Evolutionary conservation across 345 rosid genomes (phyloP), one percentile per base, ranked within the genome.

Genomic region (Sapria himalayana): DNA sequence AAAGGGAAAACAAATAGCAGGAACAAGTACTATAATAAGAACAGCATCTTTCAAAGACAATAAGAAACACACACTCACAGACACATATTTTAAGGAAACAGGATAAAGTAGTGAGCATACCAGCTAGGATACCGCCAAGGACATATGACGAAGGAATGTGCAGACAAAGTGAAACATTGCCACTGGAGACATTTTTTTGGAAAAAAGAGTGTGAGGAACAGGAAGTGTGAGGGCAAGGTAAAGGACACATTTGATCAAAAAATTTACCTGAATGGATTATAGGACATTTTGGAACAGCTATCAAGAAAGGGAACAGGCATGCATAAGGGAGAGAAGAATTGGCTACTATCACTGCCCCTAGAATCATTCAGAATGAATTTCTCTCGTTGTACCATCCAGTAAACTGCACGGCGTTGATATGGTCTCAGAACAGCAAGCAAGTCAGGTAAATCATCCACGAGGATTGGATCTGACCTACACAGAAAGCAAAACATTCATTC

Each of bases 121-220:
- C 94, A 35, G 97, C 97, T 59, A 86, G 94, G 57, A 86, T 78
- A 46, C 94, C 97, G n/a, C 97, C 97, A 8, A 58, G 61, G 63
- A 76, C 65, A 58, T 33, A 45, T 37, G 89, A 60, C 31, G 82
- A 50, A 50, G 65, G 51, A 41, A 57, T 37, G 51, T 78, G 80
- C 15, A 61, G 69, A 7, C 22, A 36, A 60, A 76, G 43, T n/a
- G 92, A 72, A 50, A 86, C 52, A 62, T 55, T 76, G 52, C 97
- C 97, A 62, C 97, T 86, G 79, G 37, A 67, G 49, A 68, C 43
- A 58, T 50, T 7, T 55, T 7, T 29, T 33, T 45, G 51, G 4
- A 19, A 34, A 25, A 34, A 20, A 41, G 29, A 58, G 54, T 17
- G 14, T 17, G 42, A 32, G 14, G 22, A n/a, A 20, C 6, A 35